phyloP scores from a whole-genome alignment of 2,329 filamentous ascomycete genomes.

The Botrytis pseudocinerea region DNA sequence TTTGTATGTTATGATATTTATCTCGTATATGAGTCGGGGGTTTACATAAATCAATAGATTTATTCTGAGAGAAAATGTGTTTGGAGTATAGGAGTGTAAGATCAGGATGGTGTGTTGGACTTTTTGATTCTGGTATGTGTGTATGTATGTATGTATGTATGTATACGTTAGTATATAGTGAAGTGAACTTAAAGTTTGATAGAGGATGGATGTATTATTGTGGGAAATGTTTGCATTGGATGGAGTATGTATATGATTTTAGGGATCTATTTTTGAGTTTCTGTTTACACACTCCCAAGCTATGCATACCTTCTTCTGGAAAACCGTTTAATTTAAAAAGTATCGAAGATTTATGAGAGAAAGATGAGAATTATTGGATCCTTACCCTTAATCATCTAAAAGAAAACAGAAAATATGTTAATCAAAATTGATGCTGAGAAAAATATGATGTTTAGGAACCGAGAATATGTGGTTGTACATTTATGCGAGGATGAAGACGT shows the following conservation, averaged over 20 bases:
- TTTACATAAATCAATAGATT: neutral
- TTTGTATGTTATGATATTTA: neutral
- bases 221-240: neutral
- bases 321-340: accelerated
- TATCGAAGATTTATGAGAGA: neutral
- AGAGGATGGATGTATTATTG: neutral
- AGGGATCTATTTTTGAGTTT: neutral
- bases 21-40: neutral
- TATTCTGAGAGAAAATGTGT: too few relatives aligned
- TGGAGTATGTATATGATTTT: neutral
- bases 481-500: neutral
- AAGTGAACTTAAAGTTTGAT: neutral
- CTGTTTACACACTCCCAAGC: accelerated
- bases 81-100: accelerated
- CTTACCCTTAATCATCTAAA: neutral
- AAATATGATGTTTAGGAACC: neutral
- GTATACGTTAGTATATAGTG: too few relatives aligned
- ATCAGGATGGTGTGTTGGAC: neutral
- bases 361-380: neutral
- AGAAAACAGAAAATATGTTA: neutral
- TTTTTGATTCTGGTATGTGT: neutral
- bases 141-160: neutral
- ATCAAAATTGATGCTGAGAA: neutral
- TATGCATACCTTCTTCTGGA: accelerated
- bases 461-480: neutral